Percentiles rank a stretch among this genome's conserved stretches.
These are phyloP conservation scores for Agarophyton chilense DNA, from an alignment of 23 red algal species.

Conservation along the genomic window DNA sequence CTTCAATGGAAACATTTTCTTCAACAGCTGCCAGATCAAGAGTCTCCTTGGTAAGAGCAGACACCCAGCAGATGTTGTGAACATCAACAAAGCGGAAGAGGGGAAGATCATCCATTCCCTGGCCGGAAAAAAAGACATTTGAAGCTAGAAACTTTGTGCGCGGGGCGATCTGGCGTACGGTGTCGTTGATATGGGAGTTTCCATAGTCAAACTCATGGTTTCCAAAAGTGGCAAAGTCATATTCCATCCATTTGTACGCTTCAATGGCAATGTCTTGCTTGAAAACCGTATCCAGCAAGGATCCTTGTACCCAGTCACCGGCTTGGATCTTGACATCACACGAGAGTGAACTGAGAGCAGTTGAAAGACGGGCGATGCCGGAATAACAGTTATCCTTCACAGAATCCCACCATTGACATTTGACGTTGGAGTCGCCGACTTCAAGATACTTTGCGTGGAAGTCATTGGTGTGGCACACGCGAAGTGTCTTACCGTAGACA, in stretches of 20 bases:
- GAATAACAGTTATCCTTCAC: constrained; percentile 45
- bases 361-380: constrained; percentile 36
- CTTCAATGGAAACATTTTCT: constrained; percentile 31
- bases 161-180: constrained; percentile 25
- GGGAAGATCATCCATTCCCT: constrained; percentile 39
- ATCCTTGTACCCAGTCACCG: constrained; percentile 63
- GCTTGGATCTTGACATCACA: constrained; percentile 57
- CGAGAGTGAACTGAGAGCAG: constrained; percentile 7
- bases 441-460: constrained; percentile 61
- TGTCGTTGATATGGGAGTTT: constrained; percentile 23
- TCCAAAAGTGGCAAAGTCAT: constrained; percentile 59
- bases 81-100: constrained; percentile 10
- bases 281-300: constrained; percentile 49
- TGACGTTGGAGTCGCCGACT: constrained; percentile 42
- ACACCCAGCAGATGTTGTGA: constrained; percentile 50
- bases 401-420: constrained; percentile 37
- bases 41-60: constrained; percentile 31
- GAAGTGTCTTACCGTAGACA: not conserved
- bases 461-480: constrained; percentile 43
- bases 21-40: not conserved
- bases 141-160: constrained; percentile 39
- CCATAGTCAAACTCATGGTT: constrained; percentile 70
- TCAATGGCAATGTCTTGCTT: constrained; percentile 43
- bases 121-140: constrained; percentile 38
- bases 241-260: constrained; percentile 57